These are phyloP conservation scores for Verticillium nubilum DNA, from an alignment of 2,329 filamentous ascomycete genomes.

Conservation along the genomic window DNA sequence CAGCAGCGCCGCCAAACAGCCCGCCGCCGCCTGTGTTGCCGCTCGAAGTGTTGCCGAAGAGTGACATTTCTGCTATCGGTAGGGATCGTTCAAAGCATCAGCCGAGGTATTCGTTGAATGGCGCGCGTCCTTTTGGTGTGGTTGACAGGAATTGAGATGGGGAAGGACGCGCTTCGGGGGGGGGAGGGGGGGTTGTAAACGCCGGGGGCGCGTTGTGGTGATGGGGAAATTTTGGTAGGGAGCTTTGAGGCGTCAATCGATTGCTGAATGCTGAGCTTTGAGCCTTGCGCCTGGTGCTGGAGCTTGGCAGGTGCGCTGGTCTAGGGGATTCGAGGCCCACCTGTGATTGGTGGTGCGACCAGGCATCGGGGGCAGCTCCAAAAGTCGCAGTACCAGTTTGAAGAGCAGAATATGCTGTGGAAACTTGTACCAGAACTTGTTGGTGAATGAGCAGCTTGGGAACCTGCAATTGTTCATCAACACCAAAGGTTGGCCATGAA, in stretches of 20 bases:
- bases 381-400: neutral
- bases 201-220: neutral
- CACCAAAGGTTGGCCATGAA: too few relatives aligned
- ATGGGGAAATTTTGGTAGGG: neutral
- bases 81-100: neutral
- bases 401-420: too few relatives aligned
- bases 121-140: neutral
- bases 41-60: constrained; percentile 14
- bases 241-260: neutral
- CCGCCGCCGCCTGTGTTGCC: constrained; percentile 7
- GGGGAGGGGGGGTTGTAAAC: neutral
- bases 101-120: neutral
- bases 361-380: constrained; percentile 6
- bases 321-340: constrained; percentile 1
- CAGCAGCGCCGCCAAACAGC: constrained; percentile 3
- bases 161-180: neutral
- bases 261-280: neutral
- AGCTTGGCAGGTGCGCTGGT: neutral
- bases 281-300: neutral
- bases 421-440: neutral
- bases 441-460: too few relatives aligned
- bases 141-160: neutral
- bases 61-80: constrained; percentile 7
- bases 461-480: too few relatives aligned
- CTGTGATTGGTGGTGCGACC: constrained; percentile 12